Conservation (phyloP, 345 rosid genomes). For the Fremontodendron californicum region DNA sequence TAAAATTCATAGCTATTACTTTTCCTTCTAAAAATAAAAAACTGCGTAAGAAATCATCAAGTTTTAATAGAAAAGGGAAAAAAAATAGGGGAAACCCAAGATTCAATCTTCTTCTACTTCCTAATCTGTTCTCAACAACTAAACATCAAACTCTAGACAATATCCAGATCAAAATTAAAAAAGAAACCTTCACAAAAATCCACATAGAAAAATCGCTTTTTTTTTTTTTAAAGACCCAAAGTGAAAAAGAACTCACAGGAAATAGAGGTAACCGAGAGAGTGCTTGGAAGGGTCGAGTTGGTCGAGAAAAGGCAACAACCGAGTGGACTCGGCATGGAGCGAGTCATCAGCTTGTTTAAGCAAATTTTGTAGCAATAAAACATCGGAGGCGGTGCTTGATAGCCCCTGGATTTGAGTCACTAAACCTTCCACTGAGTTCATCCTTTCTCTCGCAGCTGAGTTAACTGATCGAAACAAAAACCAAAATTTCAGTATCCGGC, state of each 20-base stretch:
- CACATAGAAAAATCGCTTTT: background rate
- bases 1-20: background rate
- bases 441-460: background rate
- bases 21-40: background rate
- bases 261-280: slow-evolving; percentile 70
- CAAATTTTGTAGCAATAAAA: slow-evolving; percentile 42
- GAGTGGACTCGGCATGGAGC: slow-evolving; percentile 43
- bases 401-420: slow-evolving; percentile 64
- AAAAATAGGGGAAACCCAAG: background rate
- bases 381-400: slow-evolving; percentile 45
- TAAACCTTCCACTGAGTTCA: slow-evolving; percentile 45
- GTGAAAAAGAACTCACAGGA: slow-evolving; percentile 43
- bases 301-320: slow-evolving; percentile 47
- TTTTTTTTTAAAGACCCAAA: background rate
- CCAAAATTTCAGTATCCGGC: background rate
- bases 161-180: background rate
- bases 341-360: slow-evolving; percentile 49
- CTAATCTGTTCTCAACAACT: background rate
- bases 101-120: background rate
- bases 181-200: background rate
- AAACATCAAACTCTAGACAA: slow-evolving; percentile 6
- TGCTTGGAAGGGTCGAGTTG: slow-evolving; percentile 63
- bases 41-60: background rate
- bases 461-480: background rate
- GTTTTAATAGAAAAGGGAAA: no score